Conservation (phyloP, 2,329 filamentous ascomycete species). For the Beauveria sp. region DNA sequence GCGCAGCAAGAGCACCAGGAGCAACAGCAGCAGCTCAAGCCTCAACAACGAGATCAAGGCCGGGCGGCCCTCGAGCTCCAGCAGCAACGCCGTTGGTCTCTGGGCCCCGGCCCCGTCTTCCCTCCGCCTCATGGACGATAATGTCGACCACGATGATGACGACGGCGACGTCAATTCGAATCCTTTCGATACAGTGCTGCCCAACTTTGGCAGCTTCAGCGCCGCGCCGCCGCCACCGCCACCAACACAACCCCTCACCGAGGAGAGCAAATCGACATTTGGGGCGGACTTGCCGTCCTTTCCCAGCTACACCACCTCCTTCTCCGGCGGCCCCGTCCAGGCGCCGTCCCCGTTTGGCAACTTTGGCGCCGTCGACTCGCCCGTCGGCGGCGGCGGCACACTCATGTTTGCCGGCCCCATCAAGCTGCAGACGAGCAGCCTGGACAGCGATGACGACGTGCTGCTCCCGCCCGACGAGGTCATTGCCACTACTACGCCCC, state of each 20-base stretch:
- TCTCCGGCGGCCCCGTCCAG: slow-evolving; percentile 1
- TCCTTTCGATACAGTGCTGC: slow-evolving; percentile 1
- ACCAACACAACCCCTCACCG: too few relatives aligned
- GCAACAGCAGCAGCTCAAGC: slow-evolving; percentile 18
- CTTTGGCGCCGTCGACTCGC: neutral
- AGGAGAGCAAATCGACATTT: neutral
- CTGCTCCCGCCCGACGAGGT: slow-evolving; percentile 22
- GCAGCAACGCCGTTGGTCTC: slow-evolving; percentile 15
- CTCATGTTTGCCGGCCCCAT: slow-evolving; percentile 29
- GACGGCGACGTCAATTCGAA: neutral
- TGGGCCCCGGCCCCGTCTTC: slow-evolving; percentile 11
- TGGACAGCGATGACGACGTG: slow-evolving; percentile 23
- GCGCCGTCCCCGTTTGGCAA: neutral
- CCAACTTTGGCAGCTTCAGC: slow-evolving; percentile 9
- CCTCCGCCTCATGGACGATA: slow-evolving; percentile 10
- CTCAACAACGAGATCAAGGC: slow-evolving; percentile 5
- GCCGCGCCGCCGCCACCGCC: neutral
- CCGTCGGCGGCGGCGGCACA: neutral
- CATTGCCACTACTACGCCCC: slow-evolving; percentile 26
- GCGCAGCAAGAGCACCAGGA: slow-evolving; percentile 9
- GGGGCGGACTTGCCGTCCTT: neutral
- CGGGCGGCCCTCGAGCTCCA: slow-evolving; percentile 1
- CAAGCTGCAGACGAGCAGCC: slow-evolving; percentile 25
- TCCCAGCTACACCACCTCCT: neutral
- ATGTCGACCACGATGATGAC: neutral